These are phyloP conservation scores for Beverwykella pulmonaria DNA, from an alignment of 495 filamentous ascomycete genomes.

Conservation along the genomic window DNA sequence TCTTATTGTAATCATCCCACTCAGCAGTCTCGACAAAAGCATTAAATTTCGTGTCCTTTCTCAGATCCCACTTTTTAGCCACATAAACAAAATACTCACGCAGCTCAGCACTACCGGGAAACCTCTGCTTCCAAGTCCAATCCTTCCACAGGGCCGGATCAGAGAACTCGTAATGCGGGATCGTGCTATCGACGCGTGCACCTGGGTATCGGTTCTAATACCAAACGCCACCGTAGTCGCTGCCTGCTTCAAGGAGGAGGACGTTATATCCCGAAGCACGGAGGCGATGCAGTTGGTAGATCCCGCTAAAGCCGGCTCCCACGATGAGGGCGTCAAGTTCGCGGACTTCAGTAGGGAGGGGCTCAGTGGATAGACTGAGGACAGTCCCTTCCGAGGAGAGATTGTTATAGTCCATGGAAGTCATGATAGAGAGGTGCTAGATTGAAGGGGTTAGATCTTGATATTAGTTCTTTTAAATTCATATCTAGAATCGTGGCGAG, in stretches of 20 bases:
- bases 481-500: too few species aligned
- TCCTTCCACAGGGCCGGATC: slow-evolving; percentile 9
- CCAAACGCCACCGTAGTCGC: slow-evolving; percentile 57
- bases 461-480: too few species aligned
- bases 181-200: slow-evolving; percentile 30
- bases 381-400: too few species aligned
- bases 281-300: slow-evolving; percentile 49
- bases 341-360: too few species aligned
- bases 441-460: too few species aligned
- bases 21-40: background rate
- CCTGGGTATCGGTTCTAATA: slow-evolving; percentile 59
- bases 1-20: slow-evolving; percentile 7
- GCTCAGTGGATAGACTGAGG: too few species aligned
- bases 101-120: slow-evolving; percentile 13
- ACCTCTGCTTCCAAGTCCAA: slow-evolving; percentile 17
- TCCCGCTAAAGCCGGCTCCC: slow-evolving; percentile 51
- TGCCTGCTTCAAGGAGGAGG: slow-evolving; percentile 54
- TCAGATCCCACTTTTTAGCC: slow-evolving; percentile 12
- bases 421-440: too few species aligned
- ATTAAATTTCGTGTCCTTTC: slow-evolving; percentile 21
- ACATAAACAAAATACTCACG: slow-evolving; percentile 20
- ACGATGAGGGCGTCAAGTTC: slow-evolving; percentile 39
- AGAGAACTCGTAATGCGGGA: slow-evolving; percentile 18
- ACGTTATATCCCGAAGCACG: slow-evolving; percentile 47
- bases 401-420: too few species aligned